Evolutionary conservation across 306 rosid genomes (phyloP).

Genomic region (Acacia crassicarpa): DNA sequence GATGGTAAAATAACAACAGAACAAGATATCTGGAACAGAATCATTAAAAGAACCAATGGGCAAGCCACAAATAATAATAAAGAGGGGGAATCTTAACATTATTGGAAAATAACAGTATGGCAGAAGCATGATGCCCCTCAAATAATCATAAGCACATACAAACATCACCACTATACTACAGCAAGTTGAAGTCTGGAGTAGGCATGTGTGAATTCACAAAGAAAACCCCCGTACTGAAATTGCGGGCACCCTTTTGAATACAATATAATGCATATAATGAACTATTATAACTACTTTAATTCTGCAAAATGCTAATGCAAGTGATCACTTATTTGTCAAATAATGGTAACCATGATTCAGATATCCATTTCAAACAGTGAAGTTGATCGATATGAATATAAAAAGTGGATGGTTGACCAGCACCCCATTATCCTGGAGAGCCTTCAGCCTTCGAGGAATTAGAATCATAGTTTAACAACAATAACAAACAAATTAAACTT

Average conservation of each 20-base stretch:
- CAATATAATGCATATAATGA: constrained; percentile 2
- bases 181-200: background rate
- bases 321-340: constrained; percentile 17
- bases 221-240: background rate
- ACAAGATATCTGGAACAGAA: constrained; percentile 1
- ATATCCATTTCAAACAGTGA: constrained; percentile 7
- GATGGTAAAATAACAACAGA: constrained; percentile 22
- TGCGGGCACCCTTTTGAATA: constrained; percentile 6
- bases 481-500: constrained; percentile 12
- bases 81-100: background rate
- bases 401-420: background rate
- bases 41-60: constrained; percentile 14
- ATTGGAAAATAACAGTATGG: constrained; percentile 10
- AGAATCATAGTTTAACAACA: constrained; percentile 24
- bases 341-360: constrained; percentile 1
- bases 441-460: background rate
- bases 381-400: background rate
- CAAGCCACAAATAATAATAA: background rate
- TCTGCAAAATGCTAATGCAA: background rate
- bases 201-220: background rate
- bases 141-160: background rate
- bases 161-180: background rate
- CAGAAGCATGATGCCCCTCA: constrained; percentile 18
- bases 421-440: background rate
- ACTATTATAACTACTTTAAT: background rate